Evolutionary conservation across 2,329 filamentous ascomycete genomes (phyloP).

Genomic region (Alternaria postmessia): DNA sequence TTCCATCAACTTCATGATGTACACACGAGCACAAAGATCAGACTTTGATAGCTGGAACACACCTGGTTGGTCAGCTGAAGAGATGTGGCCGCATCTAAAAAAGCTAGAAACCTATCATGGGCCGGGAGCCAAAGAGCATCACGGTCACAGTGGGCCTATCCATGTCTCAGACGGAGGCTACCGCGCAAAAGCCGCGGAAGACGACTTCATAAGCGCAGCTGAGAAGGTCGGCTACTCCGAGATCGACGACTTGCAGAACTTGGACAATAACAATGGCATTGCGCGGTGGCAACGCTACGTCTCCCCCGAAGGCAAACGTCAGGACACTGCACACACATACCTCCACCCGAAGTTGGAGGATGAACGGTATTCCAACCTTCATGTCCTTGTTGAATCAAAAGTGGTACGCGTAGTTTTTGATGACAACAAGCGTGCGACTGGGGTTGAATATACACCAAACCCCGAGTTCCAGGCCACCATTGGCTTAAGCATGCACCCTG

Average conservation of each 20-base stretch:
- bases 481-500: conserved; percentile 44
- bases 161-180: conserved; percentile 63
- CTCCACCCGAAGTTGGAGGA: conserved; percentile 62
- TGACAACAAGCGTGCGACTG: conserved; percentile 62
- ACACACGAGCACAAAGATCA: conserved; percentile 55
- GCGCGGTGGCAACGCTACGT: conserved; percentile 61
- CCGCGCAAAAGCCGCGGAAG: conserved; percentile 51
- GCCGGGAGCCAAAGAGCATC: conserved; percentile 53
- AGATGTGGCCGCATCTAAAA: conserved; percentile 62
- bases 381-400: conserved; percentile 65
- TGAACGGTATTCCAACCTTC: conserved; percentile 64
- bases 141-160: conserved; percentile 65
- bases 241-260: conserved; percentile 62
- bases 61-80: conserved; percentile 61
- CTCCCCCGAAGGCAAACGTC: conserved; percentile 61
- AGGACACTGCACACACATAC: conserved; percentile 66
- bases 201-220: conserved; percentile 61
- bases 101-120: conserved; percentile 68
- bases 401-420: conserved; percentile 65
- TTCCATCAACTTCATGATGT: conserved; percentile 54
- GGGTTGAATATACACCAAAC: conserved; percentile 66
- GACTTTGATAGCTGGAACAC: conserved; percentile 64
- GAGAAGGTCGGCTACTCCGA: conserved; percentile 60
- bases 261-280: conserved; percentile 55
- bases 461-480: conserved; percentile 47